Percentiles rank a stretch among this genome's conserved stretches.
These are phyloP conservation scores for Stipa capillata DNA, from an alignment of 176 grass and related monocot species.

Conservation along the genomic window DNA sequence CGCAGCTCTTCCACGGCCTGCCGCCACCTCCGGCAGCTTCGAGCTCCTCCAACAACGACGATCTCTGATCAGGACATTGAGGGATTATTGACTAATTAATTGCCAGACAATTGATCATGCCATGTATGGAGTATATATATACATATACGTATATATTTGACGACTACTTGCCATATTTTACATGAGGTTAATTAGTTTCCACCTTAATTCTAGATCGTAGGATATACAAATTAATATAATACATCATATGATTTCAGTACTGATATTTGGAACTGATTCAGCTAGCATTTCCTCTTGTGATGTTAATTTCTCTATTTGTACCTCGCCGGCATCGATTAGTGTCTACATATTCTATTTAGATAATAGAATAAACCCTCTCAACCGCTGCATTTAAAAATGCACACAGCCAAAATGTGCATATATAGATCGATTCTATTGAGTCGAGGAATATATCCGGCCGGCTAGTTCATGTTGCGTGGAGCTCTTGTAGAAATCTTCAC, in stretches of 20 bases:
- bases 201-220: background rate
- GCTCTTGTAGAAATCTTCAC: background rate
- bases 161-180: background rate
- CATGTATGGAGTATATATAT: background rate
- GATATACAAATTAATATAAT: background rate
- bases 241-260: background rate
- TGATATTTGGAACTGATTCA: background rate
- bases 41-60: conserved; percentile 43
- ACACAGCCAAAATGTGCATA: too few relatives aligned
- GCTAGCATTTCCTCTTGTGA: background rate
- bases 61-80: background rate
- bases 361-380: too few relatives aligned
- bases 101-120: conserved; percentile 1
- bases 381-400: too few relatives aligned
- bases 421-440: too few relatives aligned
- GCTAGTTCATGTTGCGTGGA: background rate
- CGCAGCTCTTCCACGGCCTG: conserved; percentile 39
- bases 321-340: background rate
- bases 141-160: too few relatives aligned
- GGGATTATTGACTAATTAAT: background rate
- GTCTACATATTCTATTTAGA: too few relatives aligned
- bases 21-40: background rate
- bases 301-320: background rate
- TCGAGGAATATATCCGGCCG: background rate
- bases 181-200: background rate